Evolutionary conservation across 1,284 basidiomycete genomes (phyloP), one percentile per base, ranked within the genome.

Genomic region (Rhodotorula sp.): DNA sequence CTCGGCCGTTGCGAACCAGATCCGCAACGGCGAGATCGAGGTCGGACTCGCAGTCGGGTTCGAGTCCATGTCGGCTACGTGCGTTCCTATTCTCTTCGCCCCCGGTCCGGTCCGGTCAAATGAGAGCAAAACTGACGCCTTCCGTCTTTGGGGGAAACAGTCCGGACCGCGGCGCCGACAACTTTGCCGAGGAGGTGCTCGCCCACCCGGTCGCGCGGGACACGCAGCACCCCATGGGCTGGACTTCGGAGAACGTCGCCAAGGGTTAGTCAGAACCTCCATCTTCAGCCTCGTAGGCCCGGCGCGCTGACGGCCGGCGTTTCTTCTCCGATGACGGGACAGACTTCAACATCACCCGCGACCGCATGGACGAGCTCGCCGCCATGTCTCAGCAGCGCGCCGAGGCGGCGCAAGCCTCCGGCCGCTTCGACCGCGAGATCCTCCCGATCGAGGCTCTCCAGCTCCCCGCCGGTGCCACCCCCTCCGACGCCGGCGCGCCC

Each of bases 361-460:
- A 90, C 68, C 87, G 89, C 73, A 93, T 95, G 86, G 94, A 97
- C 80, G 86, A 85, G 57, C 90, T 89, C 78, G 91, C 93, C 5
- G 91, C 92, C 0, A 78, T 80, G 5, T 93, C 91, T 0, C 91
- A 90, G 80, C 88, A 90, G 77, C 87, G 88, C 18, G 91, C 91
- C 12, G 88, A 90, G 79, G 82, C 82, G 31, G 85, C 85, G 2
- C 84, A 84, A 71, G 74, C 86, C 71, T 79, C 85, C 0, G 92
- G 92, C 21, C 84, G 85, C 78, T 93, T 95, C 79, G 81, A 83
- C 31, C 82, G 85, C 50, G 93, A 95, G 81, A 94, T 95, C 75
- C 87, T 92, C 7, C 91, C 93, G 0, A 87, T 93, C 78, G 84
- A 74, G 68, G 76, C 69, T 6, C 64, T 71, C 58, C 71, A 75